Conservation (phyloP, 257 asterid genomes). For the Eustoma russellianum region DNA sequence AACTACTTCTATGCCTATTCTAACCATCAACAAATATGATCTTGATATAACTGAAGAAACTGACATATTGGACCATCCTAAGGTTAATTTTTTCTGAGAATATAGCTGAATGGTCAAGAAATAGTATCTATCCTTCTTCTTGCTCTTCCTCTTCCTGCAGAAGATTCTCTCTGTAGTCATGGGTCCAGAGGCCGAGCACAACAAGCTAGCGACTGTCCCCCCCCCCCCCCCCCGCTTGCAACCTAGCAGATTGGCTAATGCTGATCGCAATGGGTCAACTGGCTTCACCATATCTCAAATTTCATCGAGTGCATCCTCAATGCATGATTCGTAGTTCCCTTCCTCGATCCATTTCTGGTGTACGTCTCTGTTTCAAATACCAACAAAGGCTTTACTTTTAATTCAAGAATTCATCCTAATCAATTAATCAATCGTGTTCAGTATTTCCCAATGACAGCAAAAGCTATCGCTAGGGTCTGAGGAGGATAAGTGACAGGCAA, state of each 20-base stretch:
- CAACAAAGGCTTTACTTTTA: background rate
- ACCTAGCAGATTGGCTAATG: slow-evolving; percentile 64
- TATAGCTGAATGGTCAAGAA: background rate
- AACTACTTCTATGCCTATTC: background rate
- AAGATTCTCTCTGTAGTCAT: slow-evolving; percentile 89
- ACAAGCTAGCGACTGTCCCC: slow-evolving; percentile 96
- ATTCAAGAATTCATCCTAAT: too few relatives aligned
- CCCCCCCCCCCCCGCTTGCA: slow-evolving; percentile 99
- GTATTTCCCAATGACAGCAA: too few relatives aligned
- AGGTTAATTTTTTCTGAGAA: background rate
- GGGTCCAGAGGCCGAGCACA: slow-evolving; percentile 98
- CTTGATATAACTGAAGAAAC: background rate
- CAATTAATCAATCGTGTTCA: too few relatives aligned
- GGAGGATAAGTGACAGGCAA: too few relatives aligned
- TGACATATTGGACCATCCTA: background rate
- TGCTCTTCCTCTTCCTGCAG: slow-evolving; percentile 99
- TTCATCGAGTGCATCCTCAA: slow-evolving; percentile 96
- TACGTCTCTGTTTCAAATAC: slow-evolving; percentile 63
- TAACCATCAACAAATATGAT: background rate
- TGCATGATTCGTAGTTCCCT: slow-evolving; percentile 92
- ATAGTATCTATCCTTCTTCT: slow-evolving; percentile 49
- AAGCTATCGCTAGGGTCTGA: too few relatives aligned
- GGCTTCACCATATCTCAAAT: slow-evolving; percentile 99
- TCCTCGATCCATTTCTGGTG: slow-evolving; percentile 99
- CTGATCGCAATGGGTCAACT: slow-evolving; percentile 55